Base-by-base conservation (phyloP, 2,329 filamentous ascomycete species). In the Verticillium dahliae region DNA sequence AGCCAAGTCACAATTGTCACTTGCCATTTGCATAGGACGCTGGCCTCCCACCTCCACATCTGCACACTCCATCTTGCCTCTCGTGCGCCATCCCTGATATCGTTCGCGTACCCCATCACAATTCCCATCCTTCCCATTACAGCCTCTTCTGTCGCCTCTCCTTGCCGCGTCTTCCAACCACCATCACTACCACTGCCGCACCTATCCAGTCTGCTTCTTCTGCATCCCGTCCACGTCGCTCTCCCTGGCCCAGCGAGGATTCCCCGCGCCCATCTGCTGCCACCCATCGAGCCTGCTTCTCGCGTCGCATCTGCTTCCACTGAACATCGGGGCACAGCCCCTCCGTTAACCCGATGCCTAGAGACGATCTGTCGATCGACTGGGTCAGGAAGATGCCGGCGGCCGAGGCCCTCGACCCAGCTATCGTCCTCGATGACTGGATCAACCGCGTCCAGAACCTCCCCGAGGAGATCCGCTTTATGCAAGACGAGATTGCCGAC, bases 401-500 rank as follows among this genome's bases (percentile, higher is more conserved):
- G 71, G 77, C 78, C 70, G 86, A 88, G 72, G 78, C 82, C 63
- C 80, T 86, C 73, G 86, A 89, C 69, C 84, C 85, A 62, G 82
- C 88, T 61, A 80, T 89, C 66, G 87, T 92, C 69, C 84, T 93
- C 68, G 90, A 94, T 73, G 89, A 92, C 73, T 93, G 90, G 81
- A 85, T 89, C 71, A 86, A 88, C 72, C 82, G 79, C 75, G 89
- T 90, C 22, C 87, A 90, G 69, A 95, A 95, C 70, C 81, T 94
- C 34, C 90, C 90, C 64, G 89, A 91, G 65, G 91, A 95, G 75
- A 87, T 95, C 63, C 87, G 88, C 22, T 92, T 93, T 76, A 82
- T 94, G 65, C 89, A 93, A 70, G 90, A 93, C 71, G 91, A 95
- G 75, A 90, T 94, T 65, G 81, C 87, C 70, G 88, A 90, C 72